Evolutionary conservation across 2,329 filamentous ascomycete genomes (phyloP), one percentile per base, ranked within the genome.

Genomic region (Cladosporium sp.): DNA sequence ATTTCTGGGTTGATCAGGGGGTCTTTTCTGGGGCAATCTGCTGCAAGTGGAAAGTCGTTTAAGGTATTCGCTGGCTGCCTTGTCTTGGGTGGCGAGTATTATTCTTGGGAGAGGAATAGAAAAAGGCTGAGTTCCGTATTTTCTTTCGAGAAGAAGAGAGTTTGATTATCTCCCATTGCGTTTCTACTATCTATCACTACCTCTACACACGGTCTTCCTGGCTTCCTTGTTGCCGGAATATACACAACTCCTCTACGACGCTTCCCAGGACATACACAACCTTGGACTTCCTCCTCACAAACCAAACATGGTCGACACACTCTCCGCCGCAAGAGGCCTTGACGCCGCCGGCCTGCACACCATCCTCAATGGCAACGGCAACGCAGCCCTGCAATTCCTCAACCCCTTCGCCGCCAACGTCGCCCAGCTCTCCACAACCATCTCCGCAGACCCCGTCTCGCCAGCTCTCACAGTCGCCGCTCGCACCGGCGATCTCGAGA

Each of bases 391-490:
- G 44, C 60, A 36, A 36, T 47, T 57, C 61, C n/a, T 52, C 28
- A 44, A 55, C 61, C 61, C 61, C 12, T 64, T 64, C 12, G 61
- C 61, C 15, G 21, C 49, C 32, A 52, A 32, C 41, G 14, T 26
- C 44, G n/a, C 59, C 28, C 44, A 47, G n/a, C 36, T 49, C 36
- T 55, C 51, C 32, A 41, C 36, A 21, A 57, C 51, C 26, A 10
- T 57, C 51, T 41, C 60, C 1, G 1, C 59, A 26, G 28, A 34
- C 59, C 38, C 41, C 4, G 28, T 54, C 2, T 62, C 59, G 6
- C 59, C 59, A 34, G 61, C 61, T 12, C 61, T 64, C 32, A 64
- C 61, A 15, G n/a, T 57, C 36, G 61, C 61, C 36, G 61, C 61
- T 26, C 61, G 51, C 51, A n/a, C 34, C 1, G 51, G 51, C 15